Conservation (phyloP, 306 rosid genomes). For the Psophocarpus tetragonolobus region DNA sequence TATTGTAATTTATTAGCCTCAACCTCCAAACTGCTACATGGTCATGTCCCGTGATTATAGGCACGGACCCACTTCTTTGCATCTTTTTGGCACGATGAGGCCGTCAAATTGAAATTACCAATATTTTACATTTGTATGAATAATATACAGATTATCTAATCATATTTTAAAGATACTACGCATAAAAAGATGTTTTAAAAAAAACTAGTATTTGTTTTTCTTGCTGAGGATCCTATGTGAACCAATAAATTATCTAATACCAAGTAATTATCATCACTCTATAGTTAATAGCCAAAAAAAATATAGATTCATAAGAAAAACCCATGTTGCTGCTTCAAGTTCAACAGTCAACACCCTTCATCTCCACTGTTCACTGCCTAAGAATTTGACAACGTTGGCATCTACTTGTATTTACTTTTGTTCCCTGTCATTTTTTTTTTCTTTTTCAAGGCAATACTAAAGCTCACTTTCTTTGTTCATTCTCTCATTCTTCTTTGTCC, state of each 20-base stretch:
- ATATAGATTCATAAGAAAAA: neutral
- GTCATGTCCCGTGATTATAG: neutral
- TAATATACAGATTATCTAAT: neutral
- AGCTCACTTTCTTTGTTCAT: slow-evolving; percentile 3
- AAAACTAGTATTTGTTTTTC: neutral
- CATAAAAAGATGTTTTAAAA: no score
- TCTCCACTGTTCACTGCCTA: neutral
- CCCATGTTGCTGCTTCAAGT: neutral
- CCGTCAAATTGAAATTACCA: neutral
- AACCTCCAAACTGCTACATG: neutral
- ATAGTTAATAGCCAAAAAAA: neutral
- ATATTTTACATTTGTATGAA: neutral
- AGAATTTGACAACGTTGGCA: neutral
- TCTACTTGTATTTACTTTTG: neutral
- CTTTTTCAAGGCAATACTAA: neutral
- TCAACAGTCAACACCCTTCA: neutral
- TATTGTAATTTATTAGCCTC: neutral
- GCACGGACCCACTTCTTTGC: neutral
- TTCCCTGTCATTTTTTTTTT: neutral
- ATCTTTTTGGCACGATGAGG: neutral
- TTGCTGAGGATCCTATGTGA: neutral
- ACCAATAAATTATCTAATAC: neutral
- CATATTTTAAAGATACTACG: neutral
- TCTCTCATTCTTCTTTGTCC: slow-evolving; percentile 13
- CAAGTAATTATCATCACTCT: neutral